These are phyloP conservation scores for Ensete glaucum DNA, from an alignment of 176 grass and related monocot species.

Conservation along the genomic window DNA sequence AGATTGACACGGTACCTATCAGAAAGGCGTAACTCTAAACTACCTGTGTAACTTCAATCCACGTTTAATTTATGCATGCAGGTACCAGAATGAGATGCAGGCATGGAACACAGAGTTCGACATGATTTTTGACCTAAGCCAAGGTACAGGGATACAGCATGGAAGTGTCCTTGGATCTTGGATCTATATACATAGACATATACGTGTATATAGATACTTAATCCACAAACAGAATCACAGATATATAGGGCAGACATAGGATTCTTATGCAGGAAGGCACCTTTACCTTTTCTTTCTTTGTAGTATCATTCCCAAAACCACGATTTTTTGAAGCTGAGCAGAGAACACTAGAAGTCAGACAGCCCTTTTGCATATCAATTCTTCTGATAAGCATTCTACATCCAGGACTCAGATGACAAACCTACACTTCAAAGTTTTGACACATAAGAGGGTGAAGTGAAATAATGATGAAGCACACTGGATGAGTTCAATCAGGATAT, in stretches of 20 bases:
- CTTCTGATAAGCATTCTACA: not conserved
- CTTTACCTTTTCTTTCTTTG: slow-evolving; percentile 26
- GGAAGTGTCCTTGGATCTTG: too few relatives aligned
- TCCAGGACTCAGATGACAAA: not conserved
- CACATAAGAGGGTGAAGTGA: not conserved
- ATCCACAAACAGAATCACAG: too few relatives aligned
- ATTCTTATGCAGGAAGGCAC: not conserved
- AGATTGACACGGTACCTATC: not conserved
- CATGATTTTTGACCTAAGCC: too few relatives aligned
- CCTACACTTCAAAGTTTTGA: not conserved
- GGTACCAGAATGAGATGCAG: not conserved
- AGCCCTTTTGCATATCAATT: not conserved
- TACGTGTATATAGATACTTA: too few relatives aligned
- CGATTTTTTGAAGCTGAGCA: slow-evolving; percentile 25
- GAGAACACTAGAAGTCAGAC: slow-evolving; percentile 1
- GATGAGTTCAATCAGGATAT: not conserved
- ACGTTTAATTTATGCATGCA: not conserved
- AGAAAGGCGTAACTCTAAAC: not conserved
- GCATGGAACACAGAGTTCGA: too few relatives aligned
- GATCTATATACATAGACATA: too few relatives aligned
- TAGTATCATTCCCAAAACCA: not conserved
- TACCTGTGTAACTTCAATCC: not conserved
- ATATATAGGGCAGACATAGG: not conserved
- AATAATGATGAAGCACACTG: not conserved
- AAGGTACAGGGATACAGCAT: too few relatives aligned